Conservation (phyloP, 192 early-diverging fungal species). For the Umbelopsis isabellina region DNA sequence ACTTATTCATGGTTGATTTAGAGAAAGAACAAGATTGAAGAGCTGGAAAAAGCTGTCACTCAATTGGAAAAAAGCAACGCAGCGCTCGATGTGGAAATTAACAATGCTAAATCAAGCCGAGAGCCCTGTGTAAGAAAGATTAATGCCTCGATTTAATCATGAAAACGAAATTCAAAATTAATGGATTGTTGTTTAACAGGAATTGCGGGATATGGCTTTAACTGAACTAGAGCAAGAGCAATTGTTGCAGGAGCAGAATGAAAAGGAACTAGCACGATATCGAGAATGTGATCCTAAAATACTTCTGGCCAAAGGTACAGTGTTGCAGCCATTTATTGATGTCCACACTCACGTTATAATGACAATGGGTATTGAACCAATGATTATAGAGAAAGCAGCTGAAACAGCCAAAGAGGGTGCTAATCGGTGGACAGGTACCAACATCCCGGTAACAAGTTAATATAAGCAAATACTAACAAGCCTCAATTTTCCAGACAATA, state of each 20-base stretch:
- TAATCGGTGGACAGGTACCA: slow-evolving; percentile 84
- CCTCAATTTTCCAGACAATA: slow-evolving; percentile 63
- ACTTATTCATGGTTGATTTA: not conserved
- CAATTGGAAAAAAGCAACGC: slow-evolving; percentile 38
- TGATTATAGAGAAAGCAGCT: slow-evolving; percentile 56
- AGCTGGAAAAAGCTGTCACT: slow-evolving; percentile 52
- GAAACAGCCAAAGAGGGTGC: slow-evolving; percentile 68
- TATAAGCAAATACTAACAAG: not conserved
- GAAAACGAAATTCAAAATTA: not conserved
- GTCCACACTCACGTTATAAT: not conserved
- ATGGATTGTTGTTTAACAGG: slow-evolving; percentile 37
- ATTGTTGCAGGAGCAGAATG: slow-evolving; percentile 40
- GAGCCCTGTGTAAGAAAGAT: slow-evolving; percentile 61
- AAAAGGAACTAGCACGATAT: slow-evolving; percentile 66
- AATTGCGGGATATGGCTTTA: slow-evolving; percentile 57
- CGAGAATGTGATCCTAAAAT: slow-evolving; percentile 79
- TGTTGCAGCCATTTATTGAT: not conserved
- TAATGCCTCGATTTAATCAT: not conserved
- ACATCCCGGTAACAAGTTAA: not conserved
- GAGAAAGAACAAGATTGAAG: slow-evolving; percentile 50
- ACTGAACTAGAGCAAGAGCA: slow-evolving; percentile 57
- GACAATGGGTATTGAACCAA: not conserved
- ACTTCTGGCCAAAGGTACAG: slow-evolving; percentile 63
- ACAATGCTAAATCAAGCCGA: slow-evolving; percentile 44
- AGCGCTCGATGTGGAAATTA: slow-evolving; percentile 13